These are phyloP conservation scores for Conoideocrella luteorostrata DNA, from an alignment of 2,329 filamentous ascomycete genomes.

Conservation along the genomic window DNA sequence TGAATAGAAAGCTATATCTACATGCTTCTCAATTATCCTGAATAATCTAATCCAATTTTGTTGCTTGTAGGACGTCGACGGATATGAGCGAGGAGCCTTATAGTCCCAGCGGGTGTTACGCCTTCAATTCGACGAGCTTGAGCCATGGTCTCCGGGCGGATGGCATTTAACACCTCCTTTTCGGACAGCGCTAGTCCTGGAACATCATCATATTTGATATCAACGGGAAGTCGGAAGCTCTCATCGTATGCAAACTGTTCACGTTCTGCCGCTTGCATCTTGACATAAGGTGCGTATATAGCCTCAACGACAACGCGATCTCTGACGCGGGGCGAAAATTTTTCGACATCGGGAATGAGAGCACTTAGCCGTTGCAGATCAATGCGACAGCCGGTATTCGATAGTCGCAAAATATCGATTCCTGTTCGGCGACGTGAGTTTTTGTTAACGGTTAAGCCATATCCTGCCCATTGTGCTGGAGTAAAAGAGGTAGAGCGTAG, in stretches of 20 bases:
- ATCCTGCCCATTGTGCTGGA: constrained; percentile 59
- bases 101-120: constrained; percentile 53
- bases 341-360: constrained; percentile 49
- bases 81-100: constrained; percentile 59
- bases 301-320: constrained; percentile 74
- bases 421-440: constrained; percentile 65
- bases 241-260: constrained; percentile 71
- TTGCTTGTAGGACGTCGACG: constrained; percentile 16
- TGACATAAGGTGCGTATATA: constrained; percentile 80
- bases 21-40: no score
- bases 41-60: not conserved
- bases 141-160: constrained; percentile 76
- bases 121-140: constrained; percentile 88
- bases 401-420: constrained; percentile 71
- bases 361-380: constrained; percentile 48
- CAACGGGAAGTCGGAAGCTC: constrained; percentile 59
- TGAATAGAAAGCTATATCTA: no score
- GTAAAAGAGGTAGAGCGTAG: constrained; percentile 54
- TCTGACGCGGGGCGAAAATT: constrained; percentile 53
- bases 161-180: constrained; percentile 60
- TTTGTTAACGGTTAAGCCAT: constrained; percentile 62
- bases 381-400: constrained; percentile 39
- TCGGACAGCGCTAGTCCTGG: constrained; percentile 75
- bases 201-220: constrained; percentile 70
- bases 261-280: constrained; percentile 61